Evolutionary conservation across 139 green algal genomes (phyloP).

Genomic region (Deuterostichococcus epilithicus): DNA sequence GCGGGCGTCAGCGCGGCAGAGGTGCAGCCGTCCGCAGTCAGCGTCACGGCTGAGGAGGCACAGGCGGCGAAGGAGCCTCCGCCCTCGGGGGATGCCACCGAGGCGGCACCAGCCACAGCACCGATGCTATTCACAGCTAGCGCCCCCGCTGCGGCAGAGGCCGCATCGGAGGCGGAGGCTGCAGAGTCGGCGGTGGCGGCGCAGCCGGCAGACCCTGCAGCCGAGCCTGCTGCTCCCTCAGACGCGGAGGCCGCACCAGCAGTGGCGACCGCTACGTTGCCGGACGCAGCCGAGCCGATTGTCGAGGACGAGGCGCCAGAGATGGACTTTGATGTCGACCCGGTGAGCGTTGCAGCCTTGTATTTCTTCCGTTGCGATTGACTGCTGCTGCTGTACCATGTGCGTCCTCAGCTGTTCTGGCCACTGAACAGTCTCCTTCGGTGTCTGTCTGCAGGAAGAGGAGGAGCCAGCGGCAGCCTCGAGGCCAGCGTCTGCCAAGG

Average conservation of each 20-base stretch:
- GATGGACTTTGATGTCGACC: not conserved
- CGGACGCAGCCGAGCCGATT: not conserved
- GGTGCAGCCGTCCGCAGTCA: not conserved
- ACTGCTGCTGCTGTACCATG: no score
- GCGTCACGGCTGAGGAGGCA: not conserved
- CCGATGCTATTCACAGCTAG: no score
- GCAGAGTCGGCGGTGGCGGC: no score
- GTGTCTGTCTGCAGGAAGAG: not conserved
- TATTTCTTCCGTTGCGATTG: no score
- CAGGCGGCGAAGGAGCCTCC: not conserved
- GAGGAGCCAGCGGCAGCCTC: not conserved
- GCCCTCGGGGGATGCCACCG: no score
- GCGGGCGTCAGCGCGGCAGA: not conserved
- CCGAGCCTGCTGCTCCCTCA: no score
- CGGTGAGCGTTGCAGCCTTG: not conserved
- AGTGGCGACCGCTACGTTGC: no score
- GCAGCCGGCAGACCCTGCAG: not conserved
- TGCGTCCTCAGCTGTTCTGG: no score
- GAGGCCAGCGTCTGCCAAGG: not conserved
- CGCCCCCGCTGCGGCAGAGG: no score
- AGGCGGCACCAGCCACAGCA: no score
- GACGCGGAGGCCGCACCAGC: not conserved
- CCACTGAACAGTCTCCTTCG: no score
- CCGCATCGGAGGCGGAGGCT: no score
- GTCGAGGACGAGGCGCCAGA: not conserved